Conservation (phyloP, 331 rosid species). For the Quercus lobata region DNA sequence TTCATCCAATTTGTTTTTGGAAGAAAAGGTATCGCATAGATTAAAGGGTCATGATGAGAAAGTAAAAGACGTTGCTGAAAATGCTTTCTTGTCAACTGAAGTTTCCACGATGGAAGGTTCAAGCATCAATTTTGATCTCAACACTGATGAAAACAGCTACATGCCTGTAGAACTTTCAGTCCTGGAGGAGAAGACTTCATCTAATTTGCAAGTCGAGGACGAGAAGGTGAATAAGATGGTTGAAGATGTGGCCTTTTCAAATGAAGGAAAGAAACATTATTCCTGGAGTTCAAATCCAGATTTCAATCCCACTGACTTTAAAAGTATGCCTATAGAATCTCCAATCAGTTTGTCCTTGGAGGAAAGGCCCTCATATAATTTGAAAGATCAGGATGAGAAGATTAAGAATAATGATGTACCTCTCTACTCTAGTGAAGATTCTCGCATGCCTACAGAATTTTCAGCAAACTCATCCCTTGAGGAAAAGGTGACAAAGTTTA, state of each 20-base stretch:
- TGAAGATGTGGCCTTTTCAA: constrained; percentile 30
- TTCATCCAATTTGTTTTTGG: constrained; percentile 3
- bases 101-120: constrained; percentile 28
- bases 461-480: constrained; percentile 37
- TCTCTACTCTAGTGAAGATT: constrained; percentile 28
- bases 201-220: constrained; percentile 24
- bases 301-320: constrained; percentile 17
- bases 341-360: constrained; percentile 21
- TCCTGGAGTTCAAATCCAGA: constrained; percentile 27
- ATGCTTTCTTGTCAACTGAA: constrained; percentile 15
- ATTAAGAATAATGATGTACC: constrained; percentile 23
- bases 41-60: constrained; percentile 31
- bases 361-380: constrained; percentile 24
- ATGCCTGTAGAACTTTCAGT: constrained; percentile 33
- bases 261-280: constrained; percentile 20
- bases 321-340: constrained; percentile 19
- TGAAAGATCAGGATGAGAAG: constrained; percentile 30
- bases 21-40: constrained; percentile 8
- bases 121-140: constrained; percentile 17
- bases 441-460: constrained; percentile 19
- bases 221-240: constrained; percentile 16
- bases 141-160: constrained; percentile 17
- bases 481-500: constrained; percentile 69
- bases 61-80: constrained; percentile 23
- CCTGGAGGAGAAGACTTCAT: constrained; percentile 5